A percentile compares a stretch with the other conserved stretches of the same genome.
Evolutionary conservation across 441 rosid genomes (phyloP).

Genomic region (Francoa sonchifolia): DNA sequence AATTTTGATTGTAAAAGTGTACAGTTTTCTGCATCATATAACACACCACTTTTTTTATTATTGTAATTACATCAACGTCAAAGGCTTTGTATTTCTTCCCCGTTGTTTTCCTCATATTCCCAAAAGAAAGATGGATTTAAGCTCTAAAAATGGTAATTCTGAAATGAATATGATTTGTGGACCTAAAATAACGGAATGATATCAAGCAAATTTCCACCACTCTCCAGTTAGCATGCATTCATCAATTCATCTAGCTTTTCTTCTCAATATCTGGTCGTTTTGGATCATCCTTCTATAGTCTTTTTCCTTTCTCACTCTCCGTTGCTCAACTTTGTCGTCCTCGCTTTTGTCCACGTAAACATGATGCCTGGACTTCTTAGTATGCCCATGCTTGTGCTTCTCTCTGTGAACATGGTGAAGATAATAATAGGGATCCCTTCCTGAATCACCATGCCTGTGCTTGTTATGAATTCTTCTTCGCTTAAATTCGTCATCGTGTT

Average conservation of each 20-base stretch:
- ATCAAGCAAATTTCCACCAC: no score
- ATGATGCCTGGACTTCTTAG: slow-evolving; percentile 26
- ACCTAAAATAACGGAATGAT: no score
- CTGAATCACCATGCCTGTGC: slow-evolving; percentile 12
- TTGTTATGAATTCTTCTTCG: slow-evolving; percentile 18
- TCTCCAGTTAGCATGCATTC: no score
- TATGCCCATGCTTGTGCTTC: slow-evolving; percentile 40
- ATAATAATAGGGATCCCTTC: slow-evolving; percentile 29
- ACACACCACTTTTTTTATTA: no score
- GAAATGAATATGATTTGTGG: no score
- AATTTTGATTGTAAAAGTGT: slow-evolving; percentile 11
- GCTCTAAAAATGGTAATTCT: no score
- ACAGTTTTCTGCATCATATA: no score
- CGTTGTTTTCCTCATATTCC: no score
- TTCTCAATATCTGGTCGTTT: slow-evolving; percentile 6
- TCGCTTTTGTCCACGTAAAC: slow-evolving; percentile 19
- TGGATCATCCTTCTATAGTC: slow-evolving; percentile 14
- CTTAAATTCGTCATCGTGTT: slow-evolving; percentile 26
- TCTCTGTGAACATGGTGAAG: slow-evolving; percentile 64
- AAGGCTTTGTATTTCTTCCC: no score
- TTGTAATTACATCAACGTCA: no score
- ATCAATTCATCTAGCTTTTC: slow-evolving; percentile 2
- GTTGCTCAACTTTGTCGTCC: slow-evolving; percentile 19
- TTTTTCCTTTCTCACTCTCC: slow-evolving; percentile 21
- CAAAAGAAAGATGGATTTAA: no score